phyloP scores from a whole-genome alignment of 352 stramenopile genomes.

The Phytophthora kernoviae region DNA sequence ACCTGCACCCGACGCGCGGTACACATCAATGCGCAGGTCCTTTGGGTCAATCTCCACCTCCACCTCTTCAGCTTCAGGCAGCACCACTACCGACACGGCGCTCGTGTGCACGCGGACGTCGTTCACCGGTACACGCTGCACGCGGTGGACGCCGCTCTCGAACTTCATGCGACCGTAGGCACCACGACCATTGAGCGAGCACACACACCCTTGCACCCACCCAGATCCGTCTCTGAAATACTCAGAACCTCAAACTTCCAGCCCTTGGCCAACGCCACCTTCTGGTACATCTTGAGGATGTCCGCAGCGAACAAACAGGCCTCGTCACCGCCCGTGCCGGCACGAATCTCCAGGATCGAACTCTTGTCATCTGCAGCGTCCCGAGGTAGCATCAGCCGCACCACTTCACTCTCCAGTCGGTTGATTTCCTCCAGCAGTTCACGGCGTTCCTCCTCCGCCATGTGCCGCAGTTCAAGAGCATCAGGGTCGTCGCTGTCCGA shows the following conservation, averaged over 20 bases:
- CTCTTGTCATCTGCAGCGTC: slow-evolving; percentile 94
- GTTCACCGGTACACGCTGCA: slow-evolving; percentile 97
- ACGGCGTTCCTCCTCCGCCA: slow-evolving; percentile 77
- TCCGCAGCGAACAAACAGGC: slow-evolving; percentile 96
- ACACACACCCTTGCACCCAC: slow-evolving; percentile 85
- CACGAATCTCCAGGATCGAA: slow-evolving; percentile 97
- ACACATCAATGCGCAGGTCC: slow-evolving; percentile 98
- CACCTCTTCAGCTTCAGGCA: slow-evolving; percentile 91
- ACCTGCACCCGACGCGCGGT: slow-evolving; percentile 94
- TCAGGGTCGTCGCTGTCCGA: slow-evolving; percentile 51
- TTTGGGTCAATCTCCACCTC: slow-evolving; percentile 92
- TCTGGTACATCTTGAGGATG: slow-evolving; percentile 94
- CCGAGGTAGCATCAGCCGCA: slow-evolving; percentile 76
- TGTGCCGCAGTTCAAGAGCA: slow-evolving; percentile 65
- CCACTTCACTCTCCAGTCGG: slow-evolving; percentile 67
- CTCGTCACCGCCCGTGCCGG: slow-evolving; percentile 96
- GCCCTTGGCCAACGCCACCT: slow-evolving; percentile 77
- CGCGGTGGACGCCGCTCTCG: slow-evolving; percentile 97
- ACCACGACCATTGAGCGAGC: slow-evolving; percentile 63
- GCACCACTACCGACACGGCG: slow-evolving; percentile 97
- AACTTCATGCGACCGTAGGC: slow-evolving; percentile 99
- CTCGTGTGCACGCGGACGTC: slow-evolving; percentile 97
- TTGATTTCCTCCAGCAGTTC: slow-evolving; percentile 58
- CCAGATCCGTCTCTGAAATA: slow-evolving; percentile 82
- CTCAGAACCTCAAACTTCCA: slow-evolving; percentile 94